phyloP scores from a whole-genome alignment of 164 flowering plant species.

The Umbellularia californica region DNA sequence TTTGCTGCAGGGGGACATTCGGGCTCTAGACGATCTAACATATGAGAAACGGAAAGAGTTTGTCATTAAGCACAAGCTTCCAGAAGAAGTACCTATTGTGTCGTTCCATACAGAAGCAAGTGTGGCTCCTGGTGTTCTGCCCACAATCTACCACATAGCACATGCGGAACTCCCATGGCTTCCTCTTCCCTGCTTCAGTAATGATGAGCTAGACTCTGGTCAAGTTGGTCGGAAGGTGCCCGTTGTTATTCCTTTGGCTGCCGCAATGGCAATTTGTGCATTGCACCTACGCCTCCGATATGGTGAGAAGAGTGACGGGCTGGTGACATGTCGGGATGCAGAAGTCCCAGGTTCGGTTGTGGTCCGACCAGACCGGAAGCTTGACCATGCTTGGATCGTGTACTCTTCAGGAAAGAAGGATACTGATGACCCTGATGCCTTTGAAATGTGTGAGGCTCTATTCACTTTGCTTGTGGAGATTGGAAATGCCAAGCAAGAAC shows the following conservation, averaged over 20 bases:
- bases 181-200: slow-evolving; percentile 35
- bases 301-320: slow-evolving; percentile 89
- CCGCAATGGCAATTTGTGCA: slow-evolving; percentile 81
- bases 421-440: slow-evolving; percentile 42
- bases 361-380: slow-evolving; percentile 62
- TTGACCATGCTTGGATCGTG: slow-evolving; percentile 95
- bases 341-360: slow-evolving; percentile 89
- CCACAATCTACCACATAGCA: slow-evolving; percentile 80
- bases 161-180: slow-evolving; percentile 89
- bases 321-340: slow-evolving; percentile 87
- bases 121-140: slow-evolving; percentile 54
- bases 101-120: slow-evolving; percentile 87
- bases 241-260: slow-evolving; percentile 66
- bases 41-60: slow-evolving; percentile 84
- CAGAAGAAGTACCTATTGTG: slow-evolving; percentile 60
- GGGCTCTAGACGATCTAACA: slow-evolving; percentile 84
- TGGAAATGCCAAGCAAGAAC: slow-evolving; percentile 21
- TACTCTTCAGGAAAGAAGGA: slow-evolving; percentile 55
- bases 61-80: slow-evolving; percentile 61
- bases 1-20: slow-evolving; percentile 66
- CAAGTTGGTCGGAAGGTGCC: slow-evolving; percentile 46
- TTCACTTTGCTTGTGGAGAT: slow-evolving; percentile 74
- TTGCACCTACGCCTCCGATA: slow-evolving; percentile 73
- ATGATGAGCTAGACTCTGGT: slow-evolving; percentile 24
- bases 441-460: slow-evolving; percentile 84